Evolutionary conservation across 192 early-diverging fungal genomes (phyloP), one percentile per base, ranked within the genome.

Genomic region (Rhizophagus sp.): DNA sequence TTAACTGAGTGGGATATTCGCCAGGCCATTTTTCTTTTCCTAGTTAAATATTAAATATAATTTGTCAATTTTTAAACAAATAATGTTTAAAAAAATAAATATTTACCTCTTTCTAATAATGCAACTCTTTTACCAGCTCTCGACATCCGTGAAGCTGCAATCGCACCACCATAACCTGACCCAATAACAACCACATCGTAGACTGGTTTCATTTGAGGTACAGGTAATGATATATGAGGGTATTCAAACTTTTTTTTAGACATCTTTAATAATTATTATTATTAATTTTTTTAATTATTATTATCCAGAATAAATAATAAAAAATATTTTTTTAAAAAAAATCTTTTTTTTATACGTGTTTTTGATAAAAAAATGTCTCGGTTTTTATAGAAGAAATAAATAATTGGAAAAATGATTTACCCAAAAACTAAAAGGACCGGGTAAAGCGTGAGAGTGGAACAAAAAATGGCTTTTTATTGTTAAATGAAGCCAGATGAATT

Each of bases 1-100:
- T 36, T 0, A 78, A 68, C 10, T 85, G 73, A 75, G 81, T 71
- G 36, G 86, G 86, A 71, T 79, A 87, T 52, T 87, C 86, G 11
- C 86, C 86, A 15, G 86, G 86, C 86, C 86, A 87, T 27, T 82
- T 82, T 80, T 87, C 86, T 68, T 85, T 72, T 4, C 86, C 86
- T 80, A 10, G 27, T 25, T 33, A 41, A 19, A 4, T 65, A 22
- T n/a, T 36, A 70, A 34, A 34, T 39, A n/a, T 44, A 44, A 3
- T 70, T 44, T 70, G 5, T 70, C 36, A 19, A n/a, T n/a, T 33
- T 22, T 36, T 41, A 41, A 41, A 41, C 39, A 41, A 41, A 41
- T 41, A 41, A 41, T 41, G 39, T 30, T 36, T 36, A 0, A 41
- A 30, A 24, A 33, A 39, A 19, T 19, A 63, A 71, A 71, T 10